Base-by-base conservation (phyloP, 495 filamentous ascomycete species). In the Halenospora varia region DNA sequence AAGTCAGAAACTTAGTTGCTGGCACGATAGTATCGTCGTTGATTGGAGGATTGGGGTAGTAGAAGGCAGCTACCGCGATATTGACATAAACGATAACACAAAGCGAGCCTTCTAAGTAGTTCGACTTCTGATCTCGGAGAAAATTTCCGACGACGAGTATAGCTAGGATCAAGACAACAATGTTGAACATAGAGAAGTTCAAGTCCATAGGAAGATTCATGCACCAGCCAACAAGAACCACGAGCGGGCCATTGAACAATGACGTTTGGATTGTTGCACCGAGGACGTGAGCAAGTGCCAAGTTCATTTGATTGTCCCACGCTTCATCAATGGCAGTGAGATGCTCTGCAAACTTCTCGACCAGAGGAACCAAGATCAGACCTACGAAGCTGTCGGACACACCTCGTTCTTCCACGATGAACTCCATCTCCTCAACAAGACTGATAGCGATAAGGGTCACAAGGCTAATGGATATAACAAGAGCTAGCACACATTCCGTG, bases 291-390 rank as follows among this genome's bases (percentile, higher is more conserved):
- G 89, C 85, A 8, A 97, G 81, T 0, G 93, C 92, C 69, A 95
- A 94, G 74, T 96, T 96, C 82, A 90, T 88, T 66, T 78, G 85
- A 69, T 88, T 82, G 68, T 90, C 89, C 79, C 85, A 96, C 8
- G 92, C 93, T 75, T 96, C 92, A 69, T 97, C 92, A 46, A 97
- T 72, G 11, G 92, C 89, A 0, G 88, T 96, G 39, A 96, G 71
- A 69, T 96, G 92, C 74, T 96, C 92, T 10, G 90, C 90, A 0
- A 85, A 86, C 67, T 97, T 97, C 65, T 96, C 92, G 9, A 96
- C 92, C 1, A 97, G 75, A 2, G 92, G 93, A 0, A 91, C 74
- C 1, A 90, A 74, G 53, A 90, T 89, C 58, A 92, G 72, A 50
- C 89, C 89, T 70, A 92, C 81, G 67, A 92, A 92, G 18, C 83